Percentiles rank a stretch among this genome's conserved stretches.
Evolutionary conservation across 495 filamentous ascomycete species (phyloP).

Genomic region (Cladorrhinum samala): DNA sequence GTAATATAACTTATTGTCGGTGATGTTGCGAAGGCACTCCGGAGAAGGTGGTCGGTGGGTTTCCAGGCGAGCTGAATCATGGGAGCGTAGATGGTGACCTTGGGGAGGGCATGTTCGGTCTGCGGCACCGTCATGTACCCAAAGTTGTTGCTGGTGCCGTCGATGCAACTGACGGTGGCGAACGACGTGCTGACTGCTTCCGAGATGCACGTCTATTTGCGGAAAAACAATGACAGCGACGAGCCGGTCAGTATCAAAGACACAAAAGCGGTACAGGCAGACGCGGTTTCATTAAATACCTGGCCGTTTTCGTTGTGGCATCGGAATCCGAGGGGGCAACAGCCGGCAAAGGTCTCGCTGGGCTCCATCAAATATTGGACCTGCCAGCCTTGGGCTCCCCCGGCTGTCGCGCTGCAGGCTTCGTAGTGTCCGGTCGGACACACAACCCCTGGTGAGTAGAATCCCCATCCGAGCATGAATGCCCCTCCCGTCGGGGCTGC

Average conservation of each 20-base stretch:
- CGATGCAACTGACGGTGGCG: conserved; percentile 13
- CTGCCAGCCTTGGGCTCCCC: conserved; percentile 12
- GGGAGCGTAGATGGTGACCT: conserved; percentile 22
- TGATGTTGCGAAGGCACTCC: not conserved
- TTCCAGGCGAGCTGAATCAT: conserved; percentile 29
- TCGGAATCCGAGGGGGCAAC: conserved; percentile 24
- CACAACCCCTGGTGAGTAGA: conserved; percentile 27
- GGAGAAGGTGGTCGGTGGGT: conserved; percentile 12
- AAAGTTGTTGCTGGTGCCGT: conserved; percentile 7
- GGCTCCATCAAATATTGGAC: conserved; percentile 20
- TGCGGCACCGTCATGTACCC: conserved; percentile 14
- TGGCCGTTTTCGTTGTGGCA: conserved; percentile 20
- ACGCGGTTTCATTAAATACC: too few species aligned
- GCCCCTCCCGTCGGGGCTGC: not conserved
- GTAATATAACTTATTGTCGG: not conserved
- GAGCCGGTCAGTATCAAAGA: too few species aligned
- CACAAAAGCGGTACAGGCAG: too few species aligned
- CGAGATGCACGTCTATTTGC: conserved; percentile 25
- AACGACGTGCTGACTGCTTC: conserved; percentile 8
- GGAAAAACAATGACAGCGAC: too few species aligned
- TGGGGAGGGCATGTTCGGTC: not conserved
- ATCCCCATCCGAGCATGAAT: conserved; percentile 23
- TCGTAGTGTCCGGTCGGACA: conserved; percentile 28
- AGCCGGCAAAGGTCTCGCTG: conserved; percentile 28
- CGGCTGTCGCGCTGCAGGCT: conserved; percentile 18